Evolutionary conservation across 1,139 yeast species (phyloP), one percentile per base, ranked within the genome.

Genomic region (Wickerhamomyces sp.): DNA sequence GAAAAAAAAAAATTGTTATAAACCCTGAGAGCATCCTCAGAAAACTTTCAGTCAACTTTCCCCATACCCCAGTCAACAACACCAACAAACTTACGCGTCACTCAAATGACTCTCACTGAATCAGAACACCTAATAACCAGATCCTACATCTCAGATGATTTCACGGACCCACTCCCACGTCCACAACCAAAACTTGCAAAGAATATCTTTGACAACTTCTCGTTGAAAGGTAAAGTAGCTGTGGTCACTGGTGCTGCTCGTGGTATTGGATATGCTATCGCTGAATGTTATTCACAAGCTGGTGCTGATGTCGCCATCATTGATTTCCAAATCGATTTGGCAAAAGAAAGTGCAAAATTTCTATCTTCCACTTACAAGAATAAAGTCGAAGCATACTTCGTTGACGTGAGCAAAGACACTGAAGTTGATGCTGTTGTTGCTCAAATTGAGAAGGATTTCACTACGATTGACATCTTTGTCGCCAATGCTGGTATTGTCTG

Each of bases 401-500:
- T 84, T 53, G 75, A 78, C 39, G 73, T 87, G 34, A 65, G 79
- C 30, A 73, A 74, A 43, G 60, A 75, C 24, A 72, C 69, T 17
- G 70, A 66, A 8, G 93, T 84, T 20, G 78, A 75, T 50, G 54
- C 55, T 27, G 72, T 75, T 14, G 69, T 86, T 37, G 57, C 55
- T 30, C 72, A 72, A 52, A 81, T 81, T 46, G 78, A 70, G 49
- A 49, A 64, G 45, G 95, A 85, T 53, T 87, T 87, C 55, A 78
- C 79, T 37, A 75, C 78, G 39, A 78, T 87, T 48, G 95, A 87
- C 56, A 68, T 83, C 23, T 80, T 86, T 56, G 94, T 87, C 24
- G 94, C 94, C 53, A 87, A 87, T 57, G 95, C 95, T 18, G 96
- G 96, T 42, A 78, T 85, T 32, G 85, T 88, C 23, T 86, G 95